Evolutionary conservation across 2,329 filamentous ascomycete species (phyloP), one percentile per base, ranked within the genome.

Genomic region (Westerdykella ornata): DNA sequence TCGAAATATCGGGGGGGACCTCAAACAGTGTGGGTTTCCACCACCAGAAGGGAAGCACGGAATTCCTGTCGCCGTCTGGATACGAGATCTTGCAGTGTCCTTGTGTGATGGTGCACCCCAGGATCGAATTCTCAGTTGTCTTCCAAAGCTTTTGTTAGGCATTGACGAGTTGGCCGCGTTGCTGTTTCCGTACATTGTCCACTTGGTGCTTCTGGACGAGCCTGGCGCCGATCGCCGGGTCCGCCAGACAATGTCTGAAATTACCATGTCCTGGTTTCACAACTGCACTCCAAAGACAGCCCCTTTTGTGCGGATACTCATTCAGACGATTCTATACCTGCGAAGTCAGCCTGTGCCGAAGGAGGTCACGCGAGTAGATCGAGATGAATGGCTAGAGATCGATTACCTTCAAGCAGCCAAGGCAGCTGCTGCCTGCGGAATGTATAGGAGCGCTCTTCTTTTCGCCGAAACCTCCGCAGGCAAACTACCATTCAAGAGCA

Each of bases 291-390:
- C 62, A 1, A 52, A 42, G 52, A 42, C 76, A 70, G 76, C 75
- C 42, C 74, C 80, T 5, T 87, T 87, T 53, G 68, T 84, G 38
- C 81, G 80, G 45, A 74, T 92, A 28, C 69, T 95, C 1, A 75
- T 97, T 30, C 84, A 87, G 48, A 78, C 82, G 3, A 72, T 98
- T 20, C 69, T 98, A 2, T 98, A 97, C 59, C 74, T 99, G n/a
- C 80, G 88, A 29, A 88, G 84, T 3, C 89, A 94, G 57, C 74
- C 77, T 19, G 68, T 83, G 12, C 85, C 85, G 0, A 76, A 80
- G 11, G 92, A 98, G 62, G 69, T 71, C 0, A 94, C 87, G 0
- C 83, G 85, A 50, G 82, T 82, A 6, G 86, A 95, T 52, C 79
- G 92, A 42, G 73, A 82, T 37, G 74, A 78, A 38, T 98, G 94